Base-by-base conservation (phyloP, 805 yeast genomes). In the Candida pini region DNA sequence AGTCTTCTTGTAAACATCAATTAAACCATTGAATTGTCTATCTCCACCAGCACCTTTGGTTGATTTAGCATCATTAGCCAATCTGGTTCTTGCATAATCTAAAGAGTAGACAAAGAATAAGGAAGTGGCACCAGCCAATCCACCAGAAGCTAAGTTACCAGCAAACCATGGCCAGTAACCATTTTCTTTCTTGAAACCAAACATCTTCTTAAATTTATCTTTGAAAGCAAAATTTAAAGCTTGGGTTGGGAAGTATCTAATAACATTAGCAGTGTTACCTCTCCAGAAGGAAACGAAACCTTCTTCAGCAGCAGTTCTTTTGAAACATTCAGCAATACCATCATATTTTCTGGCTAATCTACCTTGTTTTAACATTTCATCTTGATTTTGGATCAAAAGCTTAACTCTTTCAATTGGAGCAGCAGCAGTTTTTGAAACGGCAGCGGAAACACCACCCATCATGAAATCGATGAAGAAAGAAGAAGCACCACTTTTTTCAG, bases 381-480 rank as follows among this genome's bases (percentile, higher is more conserved):
- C 96, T 73, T 88, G 97, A 73, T 89, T 88, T 76, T 88, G 97
- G 67, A 88, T 86, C 69, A 88, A 79, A 59, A 88, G 76, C 77
- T 88, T 88, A 64, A 88, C 96, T 76, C 97, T 82, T 75, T 87
- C 96, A 64, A 87, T 87, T 68, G 96, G 96, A 58, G 96, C 94
- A 60, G 96, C 96, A 49, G 94, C 96, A 49, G 96, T 88, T 81
- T 88, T 88, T 55, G 96, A 83, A 72, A 88, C 89, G 62, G 96
- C 96, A 73, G 96, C 96, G 73, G 96, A 87, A 56, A 88, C 94
- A 87, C 96, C 96, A 72, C 96, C 96, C 96, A 89, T 87, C 71
- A 85, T 60, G 78, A 85, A 85, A 65, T 79, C 83, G 60, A 71
- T 57, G 54, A 68, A 56, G 65, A 75, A 75, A 54, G 66, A 61